Conservation (phyloP, 2,329 filamentous ascomycete species). For the Pleurostoma richardsiae region DNA sequence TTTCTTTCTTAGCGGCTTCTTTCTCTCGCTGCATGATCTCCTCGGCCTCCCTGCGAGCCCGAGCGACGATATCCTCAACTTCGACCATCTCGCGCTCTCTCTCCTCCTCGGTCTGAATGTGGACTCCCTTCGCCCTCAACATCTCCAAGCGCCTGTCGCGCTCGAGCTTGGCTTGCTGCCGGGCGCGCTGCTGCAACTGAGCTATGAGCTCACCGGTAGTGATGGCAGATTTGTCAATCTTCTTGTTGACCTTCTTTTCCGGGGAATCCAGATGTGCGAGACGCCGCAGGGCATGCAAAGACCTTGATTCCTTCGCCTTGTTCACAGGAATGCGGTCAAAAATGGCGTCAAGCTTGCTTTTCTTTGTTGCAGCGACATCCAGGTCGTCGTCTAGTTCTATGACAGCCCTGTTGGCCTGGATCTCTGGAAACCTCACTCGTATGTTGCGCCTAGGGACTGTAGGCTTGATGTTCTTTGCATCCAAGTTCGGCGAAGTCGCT, state of each 20-base stretch:
- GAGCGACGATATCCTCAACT: constrained; percentile 83
- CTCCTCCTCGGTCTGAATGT: constrained; percentile 82
- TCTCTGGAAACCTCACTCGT: constrained; percentile 42
- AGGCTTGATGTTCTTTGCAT: constrained; percentile 14
- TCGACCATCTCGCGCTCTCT: constrained; percentile 73
- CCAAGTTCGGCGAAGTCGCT: constrained; percentile 37
- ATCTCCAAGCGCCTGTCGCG: constrained; percentile 72
- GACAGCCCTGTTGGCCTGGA: constrained; percentile 29
- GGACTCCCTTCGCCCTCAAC: constrained; percentile 73
- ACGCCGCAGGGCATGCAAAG: constrained; percentile 64
- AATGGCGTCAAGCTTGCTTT: constrained; percentile 52
- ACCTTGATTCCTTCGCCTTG: constrained; percentile 56
- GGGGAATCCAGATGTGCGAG: constrained; percentile 69
- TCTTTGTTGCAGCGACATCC: constrained; percentile 50
- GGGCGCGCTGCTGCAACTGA: constrained; percentile 64
- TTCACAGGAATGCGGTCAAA: constrained; percentile 66
- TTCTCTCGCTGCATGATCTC: constrained; percentile 75
- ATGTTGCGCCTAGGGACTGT: constrained; percentile 36
- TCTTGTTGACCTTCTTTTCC: constrained; percentile 41
- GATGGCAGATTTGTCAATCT: constrained; percentile 50
- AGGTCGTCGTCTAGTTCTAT: constrained; percentile 51
- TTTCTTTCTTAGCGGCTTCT: constrained; percentile 64
- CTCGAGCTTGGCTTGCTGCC: constrained; percentile 74
- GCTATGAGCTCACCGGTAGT: constrained; percentile 65
- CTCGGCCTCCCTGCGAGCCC: constrained; percentile 73